phyloP scores from a whole-genome alignment of 805 yeast genomes.

The Starmerella stellata region DNA sequence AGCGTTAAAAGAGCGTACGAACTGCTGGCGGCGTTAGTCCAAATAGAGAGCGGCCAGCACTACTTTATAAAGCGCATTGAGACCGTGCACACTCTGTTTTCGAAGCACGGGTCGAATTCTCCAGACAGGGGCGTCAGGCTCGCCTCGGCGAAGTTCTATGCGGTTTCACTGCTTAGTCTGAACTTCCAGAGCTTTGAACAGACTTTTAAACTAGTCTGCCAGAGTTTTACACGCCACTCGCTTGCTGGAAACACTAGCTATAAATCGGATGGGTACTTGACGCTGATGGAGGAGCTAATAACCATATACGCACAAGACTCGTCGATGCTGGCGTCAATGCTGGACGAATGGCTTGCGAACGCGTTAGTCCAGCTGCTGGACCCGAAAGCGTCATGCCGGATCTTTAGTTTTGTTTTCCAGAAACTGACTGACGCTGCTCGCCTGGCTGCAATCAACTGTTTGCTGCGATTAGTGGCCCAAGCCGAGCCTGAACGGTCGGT shows the following conservation, averaged over 20 bases:
- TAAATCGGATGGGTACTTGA: not conserved
- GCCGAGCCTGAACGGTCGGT: conserved; percentile 7
- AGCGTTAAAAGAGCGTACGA: conserved; percentile 17
- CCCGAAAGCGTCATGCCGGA: not conserved
- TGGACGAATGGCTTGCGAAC: conserved; percentile 11
- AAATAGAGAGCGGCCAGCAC: conserved; percentile 5
- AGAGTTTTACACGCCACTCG: not conserved
- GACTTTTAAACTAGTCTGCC: conserved; percentile 1
- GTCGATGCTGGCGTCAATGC: conserved; percentile 1
- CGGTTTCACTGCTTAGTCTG: conserved; percentile 9
- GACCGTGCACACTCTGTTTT: conserved; percentile 13
- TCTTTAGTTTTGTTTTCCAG: not conserved
- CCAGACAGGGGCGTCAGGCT: conserved; percentile 15
- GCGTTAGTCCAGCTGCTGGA: conserved; percentile 3
- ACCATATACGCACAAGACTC: not conserved
- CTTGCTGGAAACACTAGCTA: not conserved
- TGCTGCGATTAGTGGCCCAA: conserved; percentile 13
- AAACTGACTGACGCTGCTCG: not conserved
- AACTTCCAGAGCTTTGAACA: conserved; percentile 1
- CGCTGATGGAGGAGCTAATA: not conserved
- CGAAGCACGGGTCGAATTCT: conserved; percentile 17
- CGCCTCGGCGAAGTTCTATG: conserved; percentile 20
- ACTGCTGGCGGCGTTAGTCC: conserved; percentile 17
- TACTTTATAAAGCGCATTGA: conserved; percentile 14
- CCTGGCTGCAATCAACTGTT: not conserved